Evolutionary conservation across 2,329 filamentous ascomycete genomes (phyloP), one percentile per base, ranked within the genome.

Genomic region (Teratosphaeria zuluensis): DNA sequence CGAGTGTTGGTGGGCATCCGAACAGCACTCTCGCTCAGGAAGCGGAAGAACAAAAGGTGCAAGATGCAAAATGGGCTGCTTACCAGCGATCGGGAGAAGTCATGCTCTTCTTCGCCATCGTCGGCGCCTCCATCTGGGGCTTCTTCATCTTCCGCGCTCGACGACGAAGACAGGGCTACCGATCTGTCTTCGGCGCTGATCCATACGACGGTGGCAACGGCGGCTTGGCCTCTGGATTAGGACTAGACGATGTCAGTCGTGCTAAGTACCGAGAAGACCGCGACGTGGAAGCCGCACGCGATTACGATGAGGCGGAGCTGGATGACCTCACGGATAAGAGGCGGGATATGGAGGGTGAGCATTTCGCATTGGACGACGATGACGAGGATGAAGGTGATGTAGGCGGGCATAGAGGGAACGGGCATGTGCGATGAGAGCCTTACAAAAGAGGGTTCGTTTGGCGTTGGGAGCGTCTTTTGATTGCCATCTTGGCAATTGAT

Each of bases 41-140:
- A 68, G 82, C 82, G 33, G 84, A 89, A 68, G 82, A 85, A 63
- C 80, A 89, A 69, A 85, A 88, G 69, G 75, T 96, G n/a, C 84
- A 92, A 65, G 84, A 90, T 31, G 90, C 91, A 19, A 89, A 92
- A 68, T 95, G 91, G 89, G 83, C 86, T 56, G 92, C 92, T 0
- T 96, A 96, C 74, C 88, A 87, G 70, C 87, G 89, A 67, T 94
- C 89, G 2, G 91, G 92, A 55, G 90, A 95, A 74, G 83, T 92
- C 6, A 90, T 91, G 1, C 81, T 96, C 2, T 84, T 92, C 16
- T 84, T 96, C 54, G 89, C 96, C 19, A 78, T 87, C 56, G 83
- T 94, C 60, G 86, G 85, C 1, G 89, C 88, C 1, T 77, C 76
- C 4, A 76, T 83, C 12, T 95, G 90, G 86, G 89, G 86, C n/a